Conservation (phyloP, 106 monocot species). For the Dioscorea zingiberensis region DNA sequence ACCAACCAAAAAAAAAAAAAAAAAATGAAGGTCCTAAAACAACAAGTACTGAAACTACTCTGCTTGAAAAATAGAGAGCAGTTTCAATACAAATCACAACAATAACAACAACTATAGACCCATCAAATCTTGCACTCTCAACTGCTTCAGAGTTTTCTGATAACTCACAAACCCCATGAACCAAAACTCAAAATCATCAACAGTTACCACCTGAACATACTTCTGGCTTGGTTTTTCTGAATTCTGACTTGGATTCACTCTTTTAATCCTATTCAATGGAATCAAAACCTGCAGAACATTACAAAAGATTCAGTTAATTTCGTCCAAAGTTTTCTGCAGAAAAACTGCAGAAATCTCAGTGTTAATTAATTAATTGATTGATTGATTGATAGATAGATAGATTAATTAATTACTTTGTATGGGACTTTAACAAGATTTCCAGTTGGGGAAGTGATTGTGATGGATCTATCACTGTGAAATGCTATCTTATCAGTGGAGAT, state of each 20-base stretch:
- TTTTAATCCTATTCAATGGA: conserved; percentile 38
- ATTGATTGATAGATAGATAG: background rate
- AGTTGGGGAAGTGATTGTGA: conserved; percentile 18
- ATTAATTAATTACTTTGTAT: conserved; percentile 11
- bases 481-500: conserved; percentile 30
- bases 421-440: conserved; percentile 21
- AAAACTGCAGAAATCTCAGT: too few relatives aligned
- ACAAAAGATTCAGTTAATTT: too few relatives aligned
- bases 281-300: conserved; percentile 40
- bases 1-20: too few relatives aligned
- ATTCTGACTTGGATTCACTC: conserved; percentile 32
- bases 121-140: conserved; percentile 10
- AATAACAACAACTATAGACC: background rate
- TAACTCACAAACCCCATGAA: conserved; percentile 57
- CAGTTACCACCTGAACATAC: conserved; percentile 58
- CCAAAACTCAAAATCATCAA: conserved; percentile 61
- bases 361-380: background rate
- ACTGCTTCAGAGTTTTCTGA: conserved; percentile 33
- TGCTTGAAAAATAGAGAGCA: too few relatives aligned
- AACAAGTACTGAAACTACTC: too few relatives aligned
- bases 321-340: too few relatives aligned
- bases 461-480: conserved; percentile 21
- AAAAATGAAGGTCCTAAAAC: too few relatives aligned
- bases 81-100: too few relatives aligned
- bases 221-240: conserved; percentile 39